Evolutionary conservation across 495 filamentous ascomycete genomes (phyloP), one percentile per base, ranked within the genome.

Genomic region (Amorphotheca resinae): DNA sequence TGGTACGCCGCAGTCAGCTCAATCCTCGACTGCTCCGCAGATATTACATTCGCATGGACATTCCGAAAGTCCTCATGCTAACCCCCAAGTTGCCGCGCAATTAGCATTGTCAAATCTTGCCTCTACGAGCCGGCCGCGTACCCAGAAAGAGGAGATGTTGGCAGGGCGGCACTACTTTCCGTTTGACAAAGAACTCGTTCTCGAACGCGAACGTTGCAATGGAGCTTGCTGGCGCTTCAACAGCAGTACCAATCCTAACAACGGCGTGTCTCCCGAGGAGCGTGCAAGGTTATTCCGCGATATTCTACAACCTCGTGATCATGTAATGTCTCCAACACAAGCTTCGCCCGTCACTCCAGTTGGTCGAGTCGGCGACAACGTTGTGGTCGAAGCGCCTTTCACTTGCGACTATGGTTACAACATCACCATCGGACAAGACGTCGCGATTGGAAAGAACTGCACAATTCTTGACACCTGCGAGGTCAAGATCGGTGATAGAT

Each of bases 371-470:
- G 85, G 86, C 16, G 72, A 80, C 31, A 76, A 83, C 38, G 80
- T 83, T 6, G 70, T 77, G 30, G 84, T 98, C 31, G 87, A 95
- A 46, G 78, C 84, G 2, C 89, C 91, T 9, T 96, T 98, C 58
- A 79, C 69, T 26, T 96, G 91, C 60, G 87, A 95, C 54, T 98
- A 95, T 54, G 91, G 91, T 1, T 95, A 94, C 56, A 95, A 98
- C 53, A 82, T 96, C 50, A 71, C 72, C 28, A 79, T 98, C 48
- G 91, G 84, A 17, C 82, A 88, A 52, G 79, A 91, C 54, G 85
- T 91, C 5, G 73, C 80, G 48, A 87, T 98, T 45, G 84, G 82
- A 8, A 73, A 83, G 35, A 86, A 87, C 50, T 96, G 91, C 56
- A 75, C 80, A 9, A 83, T 98, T 53, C 73, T 88, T 38, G 91